These are phyloP conservation scores for Tulasnella sp. DNA, from an alignment of 768 basidiomycete species.

Conservation along the genomic window DNA sequence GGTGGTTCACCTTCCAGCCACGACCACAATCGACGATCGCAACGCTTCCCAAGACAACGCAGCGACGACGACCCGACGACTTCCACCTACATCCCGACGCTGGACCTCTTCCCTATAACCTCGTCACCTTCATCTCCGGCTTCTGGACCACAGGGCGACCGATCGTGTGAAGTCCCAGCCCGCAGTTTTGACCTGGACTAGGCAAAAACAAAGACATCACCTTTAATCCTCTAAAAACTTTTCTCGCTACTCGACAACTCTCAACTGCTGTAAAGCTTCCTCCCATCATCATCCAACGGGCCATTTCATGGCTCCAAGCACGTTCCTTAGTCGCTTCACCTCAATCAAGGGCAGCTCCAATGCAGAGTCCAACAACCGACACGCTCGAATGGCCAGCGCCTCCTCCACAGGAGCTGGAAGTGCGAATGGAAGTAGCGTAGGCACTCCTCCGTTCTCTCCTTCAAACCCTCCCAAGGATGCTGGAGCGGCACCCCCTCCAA, in stretches of 20 bases:
- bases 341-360: constrained; percentile 13
- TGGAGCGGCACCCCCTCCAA: background rate
- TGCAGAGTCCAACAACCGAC: constrained; percentile 17
- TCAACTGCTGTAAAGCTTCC: background rate
- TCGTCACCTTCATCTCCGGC: constrained; percentile 2
- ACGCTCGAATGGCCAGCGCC: constrained; percentile 23
- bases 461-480: background rate
- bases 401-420: background rate
- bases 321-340: constrained; percentile 20
- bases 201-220: background rate
- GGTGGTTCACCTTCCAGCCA: background rate
- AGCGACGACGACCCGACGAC: background rate
- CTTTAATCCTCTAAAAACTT: background rate
- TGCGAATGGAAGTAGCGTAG: background rate
- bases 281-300: background rate
- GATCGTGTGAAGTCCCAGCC: background rate
- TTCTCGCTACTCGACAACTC: background rate
- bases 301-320: constrained; percentile 17
- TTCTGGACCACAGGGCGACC: background rate
- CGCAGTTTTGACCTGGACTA: constrained; percentile 11
- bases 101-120: background rate
- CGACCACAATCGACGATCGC: background rate
- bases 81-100: background rate
- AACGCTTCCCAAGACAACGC: background rate
- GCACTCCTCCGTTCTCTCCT: background rate